Base-by-base conservation (phyloP, 2,329 filamentous ascomycete genomes). In the Fusarium beomiforme region DNA sequence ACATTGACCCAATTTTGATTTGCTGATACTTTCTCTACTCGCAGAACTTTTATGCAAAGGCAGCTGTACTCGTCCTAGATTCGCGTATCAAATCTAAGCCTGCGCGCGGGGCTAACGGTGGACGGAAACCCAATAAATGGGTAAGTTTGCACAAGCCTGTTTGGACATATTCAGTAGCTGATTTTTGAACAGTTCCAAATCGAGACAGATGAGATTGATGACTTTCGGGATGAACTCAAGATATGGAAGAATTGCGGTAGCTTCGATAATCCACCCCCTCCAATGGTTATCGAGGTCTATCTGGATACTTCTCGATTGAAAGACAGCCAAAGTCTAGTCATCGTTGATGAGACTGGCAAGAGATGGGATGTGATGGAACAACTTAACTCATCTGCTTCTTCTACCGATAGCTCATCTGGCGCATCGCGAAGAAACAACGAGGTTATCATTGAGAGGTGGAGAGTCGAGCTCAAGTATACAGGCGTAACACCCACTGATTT, bases 11-110 rank as follows among this genome's bases (percentile, higher is more conserved):
- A 17, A 44, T 36, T 14, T 21, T 31, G 2, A 29, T 29, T 36
- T 50, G 55, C 73, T 76, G 49, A 75, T 64, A 51, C 21, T 44
- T 34, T n/a, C 54, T 53, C 44, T 34, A 26, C 77, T 10, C 26
- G 11, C n/a, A 98, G 94, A 97, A 98, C 79, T 96, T 97, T 81
- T 93, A 95, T 80, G 91, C 90, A 73, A 98, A 98, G 84, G 91
- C 93, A 37, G 93, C 94, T 41, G 88, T 96, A 55, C 88, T 96
- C 53, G 91, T 98, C 59, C 84, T 97, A 37, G 92, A 95, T 72
- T 92, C 95, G 13, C 89, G 95, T 73, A 90, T 95, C 69, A 89
- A 90, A 59, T 86, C 97, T 12, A 91, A 78, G 81, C 88, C 79
- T 79, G 86, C 76, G 21, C 78, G 79, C 10, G 78, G 77, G 58